phyloP scores from a whole-genome alignment of 2,329 filamentous ascomycete species.

The Penicillium sp. region DNA sequence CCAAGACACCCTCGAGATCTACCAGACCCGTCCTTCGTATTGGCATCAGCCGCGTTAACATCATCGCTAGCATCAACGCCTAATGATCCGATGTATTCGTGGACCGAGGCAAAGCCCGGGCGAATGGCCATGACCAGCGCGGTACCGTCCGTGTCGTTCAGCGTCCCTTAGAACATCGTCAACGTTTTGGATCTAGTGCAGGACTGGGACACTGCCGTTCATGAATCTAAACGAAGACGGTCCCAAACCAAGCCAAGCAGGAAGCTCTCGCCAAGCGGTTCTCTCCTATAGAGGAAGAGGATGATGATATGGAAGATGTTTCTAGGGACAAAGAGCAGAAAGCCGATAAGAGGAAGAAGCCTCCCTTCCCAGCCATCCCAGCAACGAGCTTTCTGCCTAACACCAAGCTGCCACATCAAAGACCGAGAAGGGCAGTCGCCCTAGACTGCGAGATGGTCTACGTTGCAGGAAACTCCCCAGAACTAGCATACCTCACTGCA shows the following conservation, averaged over 20 bases:
- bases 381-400: neutral
- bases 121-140: conserved; percentile 35
- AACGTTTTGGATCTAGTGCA: conserved; percentile 34
- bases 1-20: neutral
- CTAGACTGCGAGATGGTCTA: conserved; percentile 51
- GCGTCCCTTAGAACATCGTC: conserved; percentile 22
- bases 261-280: conserved; percentile 3
- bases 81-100: conserved; percentile 31
- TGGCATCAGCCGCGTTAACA: neutral
- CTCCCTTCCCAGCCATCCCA: neutral
- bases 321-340: too few species aligned
- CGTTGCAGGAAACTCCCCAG: conserved; percentile 24
- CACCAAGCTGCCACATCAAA: neutral
- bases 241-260: conserved; percentile 10
- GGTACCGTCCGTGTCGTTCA: conserved; percentile 34
- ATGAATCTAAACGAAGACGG: conserved; percentile 10
- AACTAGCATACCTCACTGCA: conserved; percentile 38
- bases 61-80: neutral
- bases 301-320: neutral
- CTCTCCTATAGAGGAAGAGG: conserved; percentile 13
- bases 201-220: conserved; percentile 31
- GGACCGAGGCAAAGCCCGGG: conserved; percentile 31
- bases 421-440: conserved; percentile 31
- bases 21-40: neutral
- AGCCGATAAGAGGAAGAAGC: neutral